A percentile compares a stretch with the other conserved stretches of the same genome.
phyloP scores from a whole-genome alignment of 2,329 filamentous ascomycete species.

The Amauroascus verrucosus region DNA sequence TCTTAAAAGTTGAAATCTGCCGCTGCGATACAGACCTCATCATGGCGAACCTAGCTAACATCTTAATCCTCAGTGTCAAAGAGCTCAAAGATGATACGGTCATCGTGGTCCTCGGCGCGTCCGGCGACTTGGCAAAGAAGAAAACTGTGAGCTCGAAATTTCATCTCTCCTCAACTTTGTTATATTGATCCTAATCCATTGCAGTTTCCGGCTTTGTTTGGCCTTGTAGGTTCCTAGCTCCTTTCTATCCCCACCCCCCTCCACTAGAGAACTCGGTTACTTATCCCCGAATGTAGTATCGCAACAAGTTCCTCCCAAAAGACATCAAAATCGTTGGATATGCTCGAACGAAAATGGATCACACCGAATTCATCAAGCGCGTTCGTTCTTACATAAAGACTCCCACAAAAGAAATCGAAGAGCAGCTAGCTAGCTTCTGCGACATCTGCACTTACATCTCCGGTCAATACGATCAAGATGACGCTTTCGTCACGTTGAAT shows the following conservation, averaged over 20 bases:
- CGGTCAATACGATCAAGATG: slow-evolving; percentile 96
- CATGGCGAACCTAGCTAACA: background rate
- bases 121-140: slow-evolving; percentile 97
- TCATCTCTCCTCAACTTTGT: slow-evolving; percentile 8
- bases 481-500: slow-evolving; percentile 77
- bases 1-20: background rate
- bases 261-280: slow-evolving; percentile 14
- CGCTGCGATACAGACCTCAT: background rate
- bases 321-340: slow-evolving; percentile 96
- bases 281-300: slow-evolving; percentile 52
- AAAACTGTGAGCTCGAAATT: slow-evolving; percentile 61
- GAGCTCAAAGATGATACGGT: slow-evolving; percentile 98
- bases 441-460: slow-evolving; percentile 82
- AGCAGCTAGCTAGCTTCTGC: slow-evolving; percentile 86
- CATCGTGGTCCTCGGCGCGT: slow-evolving; percentile 92
- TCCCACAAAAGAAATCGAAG: slow-evolving; percentile 91
- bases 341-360: slow-evolving; percentile 99
- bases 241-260: background rate
- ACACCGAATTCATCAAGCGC: slow-evolving; percentile 83
- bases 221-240: slow-evolving; percentile 60
- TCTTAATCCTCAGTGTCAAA: slow-evolving; percentile 51
- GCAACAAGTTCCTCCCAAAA: slow-evolving; percentile 96
- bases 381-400: slow-evolving; percentile 99
- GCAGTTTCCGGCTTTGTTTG: slow-evolving; percentile 93
- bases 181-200: slow-evolving; percentile 13